Evolutionary conservation across 2,329 filamentous ascomycete species (phyloP), one percentile per base, ranked within the genome.

Genomic region (Alternaria tenuissima): DNA sequence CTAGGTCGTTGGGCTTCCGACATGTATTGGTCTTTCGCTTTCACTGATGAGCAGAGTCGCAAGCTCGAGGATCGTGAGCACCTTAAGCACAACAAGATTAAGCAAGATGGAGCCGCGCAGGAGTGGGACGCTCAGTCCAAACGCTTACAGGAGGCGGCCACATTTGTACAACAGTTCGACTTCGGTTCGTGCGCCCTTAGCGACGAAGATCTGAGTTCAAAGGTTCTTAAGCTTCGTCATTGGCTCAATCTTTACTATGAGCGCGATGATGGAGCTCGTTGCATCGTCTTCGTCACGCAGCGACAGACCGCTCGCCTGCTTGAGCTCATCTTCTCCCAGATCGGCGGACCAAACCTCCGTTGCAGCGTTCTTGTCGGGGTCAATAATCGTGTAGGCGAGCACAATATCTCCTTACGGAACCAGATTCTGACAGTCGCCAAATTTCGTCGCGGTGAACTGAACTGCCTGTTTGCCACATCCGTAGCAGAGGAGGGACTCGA

Each of bases 1-100:
- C 83, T 98, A 4, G 95, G 95, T 0, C 79, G 85, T 3, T 98
- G 95, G 94, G 92, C 91, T 67, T 88, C 93, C 0, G 93, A 99
- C 73, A 84, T 88, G 52, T 89, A 92, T 58, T 97, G 93, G 93
- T 83, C 86, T 55, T 85, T 92, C 32, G 86, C 87, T 12, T 82
- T 96, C 22, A 84, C 85, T 0, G 86, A 91, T 6, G 82, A 87
- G 3, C 86, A 90, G 59, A 79, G 86, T 0, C 81, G 82, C 4
- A 91, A 87, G 63, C 80, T 92, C 3, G 85, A 90, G 49, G 83
- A 86, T 57, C 81, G 84, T 59, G 83, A 85, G 1, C 84, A 84
- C 61, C 76, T 78, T 7, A 76, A 64, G 14, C 75, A 69, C 58
- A 66, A 77, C 53, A 72, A 70, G 44, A 39, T 61, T 11, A 57